Evolutionary conservation across 345 rosid genomes (phyloP).

Genomic region (Eucalyptus globulus): DNA sequence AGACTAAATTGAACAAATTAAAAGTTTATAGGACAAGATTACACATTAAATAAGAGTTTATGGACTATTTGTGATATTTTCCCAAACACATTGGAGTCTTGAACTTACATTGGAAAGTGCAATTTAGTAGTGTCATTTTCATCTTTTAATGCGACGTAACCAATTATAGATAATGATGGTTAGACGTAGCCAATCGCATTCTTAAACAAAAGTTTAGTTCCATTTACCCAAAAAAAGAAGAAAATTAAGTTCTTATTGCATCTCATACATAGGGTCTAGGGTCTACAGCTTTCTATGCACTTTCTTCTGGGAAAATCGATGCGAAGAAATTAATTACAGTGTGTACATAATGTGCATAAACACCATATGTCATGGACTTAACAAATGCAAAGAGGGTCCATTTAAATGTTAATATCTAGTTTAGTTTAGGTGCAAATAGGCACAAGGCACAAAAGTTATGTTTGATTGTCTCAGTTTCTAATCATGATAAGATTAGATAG

Average conservation of each 20-base stretch:
- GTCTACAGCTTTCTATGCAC: accelerated
- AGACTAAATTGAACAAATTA: no score
- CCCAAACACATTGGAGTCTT: background rate
- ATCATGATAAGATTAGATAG: no score
- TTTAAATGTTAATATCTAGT: background rate
- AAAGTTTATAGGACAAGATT: no score
- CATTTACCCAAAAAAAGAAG: no score
- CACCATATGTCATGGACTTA: background rate
- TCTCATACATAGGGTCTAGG: no score
- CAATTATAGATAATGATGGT: background rate
- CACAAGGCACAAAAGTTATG: accelerated
- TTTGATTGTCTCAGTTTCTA: accelerated
- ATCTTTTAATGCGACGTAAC: background rate
- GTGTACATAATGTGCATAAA: background rate
- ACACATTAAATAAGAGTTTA: no score
- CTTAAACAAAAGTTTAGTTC: no score
- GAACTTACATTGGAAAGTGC: background rate
- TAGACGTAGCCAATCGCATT: no score
- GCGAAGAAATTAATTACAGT: background rate
- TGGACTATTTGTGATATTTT: no score
- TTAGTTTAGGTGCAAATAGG: background rate
- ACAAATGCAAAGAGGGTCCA: background rate
- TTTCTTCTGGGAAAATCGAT: background rate
- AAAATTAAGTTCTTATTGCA: no score
- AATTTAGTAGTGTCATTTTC: background rate